Base-by-base conservation (phyloP, 495 filamentous ascomycete species). In the Cudoniella acicularis region DNA sequence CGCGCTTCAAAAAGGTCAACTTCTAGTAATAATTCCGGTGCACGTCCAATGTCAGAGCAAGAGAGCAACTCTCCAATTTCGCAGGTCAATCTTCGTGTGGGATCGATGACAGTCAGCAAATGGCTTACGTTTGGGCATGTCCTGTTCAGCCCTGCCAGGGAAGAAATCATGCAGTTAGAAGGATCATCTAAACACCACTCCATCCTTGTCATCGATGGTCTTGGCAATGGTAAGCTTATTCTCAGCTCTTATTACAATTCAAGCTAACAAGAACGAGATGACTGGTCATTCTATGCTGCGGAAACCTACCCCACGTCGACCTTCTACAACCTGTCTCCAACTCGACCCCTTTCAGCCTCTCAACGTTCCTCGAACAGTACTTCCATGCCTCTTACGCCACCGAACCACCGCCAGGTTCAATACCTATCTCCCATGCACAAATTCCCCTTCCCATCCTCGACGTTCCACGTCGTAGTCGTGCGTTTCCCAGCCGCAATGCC, bases 221-320 rank as follows among this genome's bases (percentile, higher is more conserved):
- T 98, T 25, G 89, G 87, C 49, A 90, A 78, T 62, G 68, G 66
- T 68, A 59, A 20, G 54, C 46, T 11, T 49, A 17, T 11, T 23
- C 41, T 36, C n/a, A n/a, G 20, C 48, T 23, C 16, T 40, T n/a
- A 17, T 27, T 22, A 23, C 18, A 24, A n/a, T n/a, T 10, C 40
- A 25, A 16, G 48, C 57, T 67, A 56, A 61, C 52, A 77, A 75
- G 24, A 75, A 86, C 60, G 17, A 68, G 66, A 94, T 64, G 95
- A 99, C 70, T 99, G 95, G 95, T 96, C 92, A 2, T 98, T 95
- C 73, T 98, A 96, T 70, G 92, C 89, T 50, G 91, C 94, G 13
- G 80, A 96, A 68, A 95, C 92, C 1, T 98, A 98, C 63, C 89
- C 90, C 0, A 80, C 80, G 25, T 89, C 90, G 0, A 88, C 86